A percentile compares a stretch with the other conserved stretches of the same genome.
These are phyloP conservation scores for Phtheirospermum japonicum DNA, from an alignment of 257 asterid genomes.

Conservation along the genomic window DNA sequence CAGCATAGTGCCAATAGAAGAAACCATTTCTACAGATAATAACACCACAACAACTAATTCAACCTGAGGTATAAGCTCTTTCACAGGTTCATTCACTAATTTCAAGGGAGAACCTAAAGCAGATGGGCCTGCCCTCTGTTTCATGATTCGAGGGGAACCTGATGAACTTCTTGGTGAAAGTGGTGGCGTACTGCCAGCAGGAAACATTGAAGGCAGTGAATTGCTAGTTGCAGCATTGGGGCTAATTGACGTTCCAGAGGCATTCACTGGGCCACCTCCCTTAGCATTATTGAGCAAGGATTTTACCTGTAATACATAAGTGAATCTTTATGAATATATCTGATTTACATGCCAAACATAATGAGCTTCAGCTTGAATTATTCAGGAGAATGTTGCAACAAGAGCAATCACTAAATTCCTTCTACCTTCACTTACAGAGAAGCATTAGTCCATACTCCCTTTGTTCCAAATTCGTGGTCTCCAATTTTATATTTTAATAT, in stretches of 20 bases:
- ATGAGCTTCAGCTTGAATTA: constrained; percentile 8
- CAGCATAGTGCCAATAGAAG: constrained; percentile 18
- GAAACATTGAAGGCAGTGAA: constrained; percentile 93
- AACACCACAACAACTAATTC: constrained; percentile 25
- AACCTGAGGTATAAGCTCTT: constrained; percentile 97
- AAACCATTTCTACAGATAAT: constrained; percentile 9
- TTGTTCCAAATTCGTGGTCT: background rate
- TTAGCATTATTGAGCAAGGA: constrained; percentile 81
- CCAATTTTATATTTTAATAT: background rate
- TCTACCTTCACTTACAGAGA: constrained; percentile 10
- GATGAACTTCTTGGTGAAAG: constrained; percentile 98
- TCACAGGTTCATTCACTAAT: constrained; percentile 75
- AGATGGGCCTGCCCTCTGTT: constrained; percentile 87
- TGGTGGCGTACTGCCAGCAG: constrained; percentile 99
- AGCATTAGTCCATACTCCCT: background rate
- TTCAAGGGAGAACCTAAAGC: constrained; percentile 82
- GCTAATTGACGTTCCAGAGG: constrained; percentile 56
- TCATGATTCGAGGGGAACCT: constrained; percentile 88
- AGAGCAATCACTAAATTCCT: constrained; percentile 13
- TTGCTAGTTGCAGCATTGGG: constrained; percentile 63
- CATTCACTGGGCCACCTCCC: constrained; percentile 70
- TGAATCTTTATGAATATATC: constrained; percentile 23
- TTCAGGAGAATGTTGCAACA: constrained; percentile 15
- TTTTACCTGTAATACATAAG: constrained; percentile 61
- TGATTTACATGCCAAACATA: constrained; percentile 16